Evolutionary conservation across 169 alveolate genomes (phyloP), one percentile per base, ranked within the genome.

Genomic region (Babesia divergens): DNA sequence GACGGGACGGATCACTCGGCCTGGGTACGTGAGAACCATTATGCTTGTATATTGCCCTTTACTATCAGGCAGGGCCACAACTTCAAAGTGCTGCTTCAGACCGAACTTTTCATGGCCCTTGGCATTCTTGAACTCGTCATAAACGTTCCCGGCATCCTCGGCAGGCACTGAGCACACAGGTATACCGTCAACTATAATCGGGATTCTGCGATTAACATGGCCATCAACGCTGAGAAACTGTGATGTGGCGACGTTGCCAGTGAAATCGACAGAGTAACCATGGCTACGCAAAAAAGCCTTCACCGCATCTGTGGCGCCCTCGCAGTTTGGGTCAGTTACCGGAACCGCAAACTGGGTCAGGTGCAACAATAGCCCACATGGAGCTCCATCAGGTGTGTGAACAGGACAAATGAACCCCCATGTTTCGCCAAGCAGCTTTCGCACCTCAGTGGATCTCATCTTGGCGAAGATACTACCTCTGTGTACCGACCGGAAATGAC

Each of bases 391-490:
- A 38, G 99, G 99, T 0, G 99, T 97, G 83, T 98, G 99, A 20
- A 98, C 99, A 4, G 99, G 99, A 59, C 99, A 98, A 18, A 98
- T 88, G 86, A 98, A 98, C 35, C 99, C 99, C 99, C 99, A 98
- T 40, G 98, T 93, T 74, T 98, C 99, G 0, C 99, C 99, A 26
- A 97, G 89, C 74, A 98, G 89, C 89, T 97, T 97, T 77, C 99
- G 96, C 18, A 89, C 93, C 77, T 85, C 79, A 0, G 99, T 96
- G 26, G 99, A 95, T 83, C 94, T 91, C 99, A 96, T 96, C 68
- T 96, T 94, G 20, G 98, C 94, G 82, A 98, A 98, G 85, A 96
- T 96, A 44, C 95, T 94, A 14, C 99, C 99, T 77, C 99, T 91
- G 83, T 98, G 99, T n/a, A 98, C 95, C 26, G 99, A 95, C 74